Percentiles rank a stretch among this genome's conserved stretches.
These are phyloP conservation scores for Nemania sp. DNA, from an alignment of 2,329 filamentous ascomycete genomes.

Conservation along the genomic window DNA sequence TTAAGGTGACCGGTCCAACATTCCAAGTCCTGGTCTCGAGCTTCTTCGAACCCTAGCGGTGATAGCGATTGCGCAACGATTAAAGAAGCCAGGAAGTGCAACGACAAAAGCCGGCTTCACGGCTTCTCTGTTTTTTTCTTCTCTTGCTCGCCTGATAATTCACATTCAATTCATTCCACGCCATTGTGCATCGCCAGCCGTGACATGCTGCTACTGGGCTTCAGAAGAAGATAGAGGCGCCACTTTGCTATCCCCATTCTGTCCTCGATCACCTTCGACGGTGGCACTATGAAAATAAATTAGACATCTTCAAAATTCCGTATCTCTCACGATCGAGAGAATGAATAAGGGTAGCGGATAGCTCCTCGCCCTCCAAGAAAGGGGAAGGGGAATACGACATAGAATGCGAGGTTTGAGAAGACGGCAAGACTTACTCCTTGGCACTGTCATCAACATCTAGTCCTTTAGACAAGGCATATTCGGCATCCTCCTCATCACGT, in stretches of 20 bases:
- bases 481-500: conserved; percentile 30
- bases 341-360: background rate
- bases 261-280: conserved; percentile 35
- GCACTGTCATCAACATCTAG: conserved; percentile 44
- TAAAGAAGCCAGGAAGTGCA: no score
- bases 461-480: conserved; percentile 42
- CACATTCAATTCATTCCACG: no score
- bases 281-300: conserved; percentile 28
- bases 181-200: no score
- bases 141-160: no score
- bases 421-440: conserved; percentile 32
- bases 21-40: no score
- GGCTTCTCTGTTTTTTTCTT: no score
- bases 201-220: no score
- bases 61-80: no score
- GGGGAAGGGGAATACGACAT: background rate
- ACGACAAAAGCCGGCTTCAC: no score
- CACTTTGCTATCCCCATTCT: conserved; percentile 39
- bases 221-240: conserved; percentile 24
- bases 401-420: no score
- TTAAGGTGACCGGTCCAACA: no score
- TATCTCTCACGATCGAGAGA: background rate
- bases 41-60: no score
- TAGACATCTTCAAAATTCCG: background rate
- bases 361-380: background rate